These are phyloP conservation scores for Eucalyptus regnans DNA, from an alignment of 345 rosid genomes.

Conservation along the genomic window DNA sequence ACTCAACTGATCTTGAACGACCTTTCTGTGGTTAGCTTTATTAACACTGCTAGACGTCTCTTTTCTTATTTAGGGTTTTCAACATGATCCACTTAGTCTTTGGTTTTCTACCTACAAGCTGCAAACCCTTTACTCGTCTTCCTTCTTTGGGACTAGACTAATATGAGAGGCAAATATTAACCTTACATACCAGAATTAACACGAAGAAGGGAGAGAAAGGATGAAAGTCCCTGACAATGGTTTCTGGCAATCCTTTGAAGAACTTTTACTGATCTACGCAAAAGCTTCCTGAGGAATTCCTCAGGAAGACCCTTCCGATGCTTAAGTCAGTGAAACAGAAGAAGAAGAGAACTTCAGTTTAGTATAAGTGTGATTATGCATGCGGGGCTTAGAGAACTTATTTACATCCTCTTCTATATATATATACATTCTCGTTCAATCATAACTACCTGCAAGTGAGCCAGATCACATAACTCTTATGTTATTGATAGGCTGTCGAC, in stretches of 20 bases:
- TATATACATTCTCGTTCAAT: not conserved
- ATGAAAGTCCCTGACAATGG: not conserved
- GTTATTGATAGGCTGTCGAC: not conserved
- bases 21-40: not conserved
- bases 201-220: not conserved
- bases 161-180: not conserved
- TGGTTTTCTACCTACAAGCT: not conserved
- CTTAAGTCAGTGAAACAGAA: not conserved
- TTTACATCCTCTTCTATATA: not conserved
- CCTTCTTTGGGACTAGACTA: not conserved
- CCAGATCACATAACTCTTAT: not conserved
- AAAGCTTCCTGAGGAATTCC: not conserved
- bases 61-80: not conserved
- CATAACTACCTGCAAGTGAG: not conserved
- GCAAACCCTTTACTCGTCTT: not conserved
- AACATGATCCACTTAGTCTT: not conserved
- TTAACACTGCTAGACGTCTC: not conserved
- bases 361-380: not conserved
- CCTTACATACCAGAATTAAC: not conserved
- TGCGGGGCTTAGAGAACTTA: not conserved
- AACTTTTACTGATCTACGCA: not conserved
- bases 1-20: not conserved
- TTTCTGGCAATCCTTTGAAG: not conserved
- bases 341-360: not conserved
- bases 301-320: not conserved